These are phyloP conservation scores for Penicillium sp. DNA, from an alignment of 2,329 filamentous ascomycete species.

Conservation along the genomic window DNA sequence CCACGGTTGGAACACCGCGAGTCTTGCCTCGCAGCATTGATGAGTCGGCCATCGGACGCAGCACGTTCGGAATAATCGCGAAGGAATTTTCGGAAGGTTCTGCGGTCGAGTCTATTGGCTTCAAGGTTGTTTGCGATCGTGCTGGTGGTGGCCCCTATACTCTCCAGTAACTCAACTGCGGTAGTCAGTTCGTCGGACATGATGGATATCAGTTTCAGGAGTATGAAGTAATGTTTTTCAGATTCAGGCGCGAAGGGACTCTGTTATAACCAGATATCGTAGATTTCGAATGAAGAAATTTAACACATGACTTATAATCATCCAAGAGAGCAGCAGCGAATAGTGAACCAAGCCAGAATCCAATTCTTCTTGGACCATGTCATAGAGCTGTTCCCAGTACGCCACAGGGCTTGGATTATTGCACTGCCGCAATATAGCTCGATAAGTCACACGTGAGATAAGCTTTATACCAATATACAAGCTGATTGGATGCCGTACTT, in stretches of 20 bases:
- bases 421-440: no score
- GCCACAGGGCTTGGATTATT: no score
- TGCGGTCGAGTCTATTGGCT: slow-evolving; percentile 15
- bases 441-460: no score
- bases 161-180: slow-evolving; percentile 4
- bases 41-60: slow-evolving; percentile 16
- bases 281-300: not conserved
- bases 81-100: slow-evolving; percentile 12
- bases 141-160: not conserved
- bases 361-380: no score
- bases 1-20: slow-evolving; percentile 9
- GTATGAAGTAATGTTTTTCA: no score
- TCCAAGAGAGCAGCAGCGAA: no score
- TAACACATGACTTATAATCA: no score
- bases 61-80: slow-evolving; percentile 18
- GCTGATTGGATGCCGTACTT: no score
- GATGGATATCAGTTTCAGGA: not conserved
- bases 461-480: no score
- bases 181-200: not conserved
- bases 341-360: no score
- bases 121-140: slow-evolving; percentile 11
- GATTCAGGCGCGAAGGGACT: not conserved
- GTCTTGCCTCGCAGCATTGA: slow-evolving; percentile 10
- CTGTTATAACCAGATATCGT: not conserved
- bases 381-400: no score